Percentiles rank a stretch among this genome's conserved stretches.
phyloP scores from a whole-genome alignment of 2,329 filamentous ascomycete species.

The Sordariomycetes sp. region DNA sequence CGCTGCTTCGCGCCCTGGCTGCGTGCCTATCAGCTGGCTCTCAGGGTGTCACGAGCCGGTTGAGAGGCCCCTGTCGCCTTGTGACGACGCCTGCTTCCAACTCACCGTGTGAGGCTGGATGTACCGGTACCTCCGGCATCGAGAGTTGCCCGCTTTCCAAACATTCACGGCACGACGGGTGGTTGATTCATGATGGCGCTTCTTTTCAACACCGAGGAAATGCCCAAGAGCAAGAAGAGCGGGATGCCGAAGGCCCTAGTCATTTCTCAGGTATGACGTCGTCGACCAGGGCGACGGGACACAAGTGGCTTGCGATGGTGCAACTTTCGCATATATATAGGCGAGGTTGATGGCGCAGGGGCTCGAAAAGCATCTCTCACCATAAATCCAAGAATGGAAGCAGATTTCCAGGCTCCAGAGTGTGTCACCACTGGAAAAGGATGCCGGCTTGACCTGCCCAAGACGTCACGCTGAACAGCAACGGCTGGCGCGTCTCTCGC shows the following conservation, averaged over 20 bases:
- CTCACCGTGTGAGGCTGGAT: too few species aligned
- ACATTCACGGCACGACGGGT: not conserved
- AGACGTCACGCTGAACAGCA: too few species aligned
- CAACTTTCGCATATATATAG: not conserved
- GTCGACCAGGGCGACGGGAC: not conserved
- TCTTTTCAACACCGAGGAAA: not conserved
- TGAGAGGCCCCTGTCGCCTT: not conserved
- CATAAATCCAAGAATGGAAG: too few species aligned
- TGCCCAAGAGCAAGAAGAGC: not conserved
- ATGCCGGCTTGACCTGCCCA: too few species aligned
- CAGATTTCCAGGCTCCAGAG: too few species aligned
- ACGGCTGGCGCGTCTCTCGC: too few species aligned
- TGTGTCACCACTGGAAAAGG: too few species aligned
- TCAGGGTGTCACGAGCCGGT: not conserved
- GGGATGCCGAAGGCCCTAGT: not conserved
- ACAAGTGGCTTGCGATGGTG: not conserved
- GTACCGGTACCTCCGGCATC: not conserved
- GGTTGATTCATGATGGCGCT: not conserved
- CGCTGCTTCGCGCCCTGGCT: not conserved
- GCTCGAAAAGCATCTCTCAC: not conserved
- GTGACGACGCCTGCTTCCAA: too few species aligned
- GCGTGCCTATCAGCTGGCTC: not conserved
- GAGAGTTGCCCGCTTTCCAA: not conserved
- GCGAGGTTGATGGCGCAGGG: not conserved
- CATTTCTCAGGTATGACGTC: not conserved